Base-by-base conservation (phyloP, 1,284 basidiomycete species). In the Pyrrhoderma lamaoense region DNA sequence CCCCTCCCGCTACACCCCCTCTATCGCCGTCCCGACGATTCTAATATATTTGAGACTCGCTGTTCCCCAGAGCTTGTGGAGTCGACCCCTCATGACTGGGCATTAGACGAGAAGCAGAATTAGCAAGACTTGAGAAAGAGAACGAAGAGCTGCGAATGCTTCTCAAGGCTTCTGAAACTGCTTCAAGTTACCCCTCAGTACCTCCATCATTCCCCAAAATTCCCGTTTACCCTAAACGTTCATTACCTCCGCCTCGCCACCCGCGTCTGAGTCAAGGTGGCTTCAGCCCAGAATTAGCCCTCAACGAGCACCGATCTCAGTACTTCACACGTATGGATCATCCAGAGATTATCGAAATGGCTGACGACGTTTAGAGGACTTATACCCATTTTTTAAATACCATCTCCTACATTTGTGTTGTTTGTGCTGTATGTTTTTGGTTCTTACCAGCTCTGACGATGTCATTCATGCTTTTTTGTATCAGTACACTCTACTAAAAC, bases 21-120 rank as follows among this genome's bases (percentile, higher is more conserved):
- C 51, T 42, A 22, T 52, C 45, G 14, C 14, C 39, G 13, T 3
- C 34, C 43, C 27, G 3, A 25, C 21, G 9, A 40, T 23, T 51
- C 31, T 9, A 40, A 37, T 19, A 51, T 42, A 3, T 37, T 47
- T 31, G 51, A 52, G 21, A 42, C 45, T 8, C 51, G 51, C 8
- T 52, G 45, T 46, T 38, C 37, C 19, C 45, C 45, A 3, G 51
- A 52, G 18, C 45, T 47, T 19, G n/a, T 31, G 58, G 58, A 56
- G 44, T 36, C 55, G 23, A 34, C 19, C 19, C 43, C 62, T 0
- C 66, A 70, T 0, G 90, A 94, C 59, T 79, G 83, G 74, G 83
- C 89, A 0, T 65, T 96, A 52, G 89, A 93, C 61, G 92, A 52
- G 93, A 95, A 64, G 85, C 84, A 62, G 92, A 95, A 69, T 77